Evolutionary conservation across 2,329 filamentous ascomycete species (phyloP).

Genomic region (Fusarium coicis): DNA sequence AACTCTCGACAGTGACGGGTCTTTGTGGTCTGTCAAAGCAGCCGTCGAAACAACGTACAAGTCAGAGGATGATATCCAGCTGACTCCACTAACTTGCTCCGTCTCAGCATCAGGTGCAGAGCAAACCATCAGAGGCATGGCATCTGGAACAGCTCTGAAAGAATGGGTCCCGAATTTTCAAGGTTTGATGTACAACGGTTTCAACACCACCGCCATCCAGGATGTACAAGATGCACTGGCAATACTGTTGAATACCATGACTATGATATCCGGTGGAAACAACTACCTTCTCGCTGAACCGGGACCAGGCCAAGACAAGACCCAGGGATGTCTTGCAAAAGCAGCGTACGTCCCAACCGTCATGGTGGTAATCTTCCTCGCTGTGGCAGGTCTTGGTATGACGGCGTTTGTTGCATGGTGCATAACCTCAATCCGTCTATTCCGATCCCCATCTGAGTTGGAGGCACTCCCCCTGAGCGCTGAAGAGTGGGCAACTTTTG

Average conservation of each 20-base stretch:
- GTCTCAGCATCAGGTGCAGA: background rate
- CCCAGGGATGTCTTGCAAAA: background rate
- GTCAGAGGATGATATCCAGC: background rate
- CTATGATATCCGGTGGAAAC: conserved; percentile 1
- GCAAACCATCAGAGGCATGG: background rate
- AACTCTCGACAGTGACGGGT: background rate
- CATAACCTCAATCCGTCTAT: background rate
- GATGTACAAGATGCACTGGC: background rate
- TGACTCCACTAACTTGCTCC: background rate
- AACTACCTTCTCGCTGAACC: background rate
- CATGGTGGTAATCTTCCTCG: background rate
- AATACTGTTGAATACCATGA: background rate
- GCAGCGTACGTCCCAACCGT: background rate
- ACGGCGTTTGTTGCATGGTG: background rate
- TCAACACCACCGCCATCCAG: background rate
- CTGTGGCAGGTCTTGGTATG: background rate
- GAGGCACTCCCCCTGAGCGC: background rate
- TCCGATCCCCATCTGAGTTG: background rate
- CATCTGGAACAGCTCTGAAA: background rate
- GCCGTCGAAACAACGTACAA: background rate
- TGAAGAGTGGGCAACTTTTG: background rate
- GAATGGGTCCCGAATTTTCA: background rate
- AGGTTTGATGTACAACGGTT: background rate
- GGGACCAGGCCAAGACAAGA: background rate
- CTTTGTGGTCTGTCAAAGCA: background rate